Evolutionary conservation across 2,329 filamentous ascomycete species (phyloP).

Genomic region (Blastomyces percursus): DNA sequence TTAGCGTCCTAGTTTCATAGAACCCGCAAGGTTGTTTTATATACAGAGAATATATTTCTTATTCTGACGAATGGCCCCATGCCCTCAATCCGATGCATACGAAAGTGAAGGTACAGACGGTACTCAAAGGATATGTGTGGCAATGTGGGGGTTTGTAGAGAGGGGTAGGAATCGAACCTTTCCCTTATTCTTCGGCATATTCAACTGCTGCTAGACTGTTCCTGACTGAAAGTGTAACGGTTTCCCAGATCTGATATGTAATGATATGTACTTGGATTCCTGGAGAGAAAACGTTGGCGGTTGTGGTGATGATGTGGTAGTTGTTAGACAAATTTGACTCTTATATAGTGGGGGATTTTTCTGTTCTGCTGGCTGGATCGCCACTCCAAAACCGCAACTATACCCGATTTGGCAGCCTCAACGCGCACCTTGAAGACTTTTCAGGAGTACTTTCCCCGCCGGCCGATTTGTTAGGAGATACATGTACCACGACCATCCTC

Average conservation of each 20-base stretch:
- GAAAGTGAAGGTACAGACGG: neutral
- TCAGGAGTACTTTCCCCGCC: neutral
- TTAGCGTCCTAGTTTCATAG: constrained; percentile 19
- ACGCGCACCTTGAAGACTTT: neutral
- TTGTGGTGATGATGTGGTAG: neutral
- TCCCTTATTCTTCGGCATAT: constrained; percentile 99
- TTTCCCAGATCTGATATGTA: constrained; percentile 15
- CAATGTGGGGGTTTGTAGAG: constrained; percentile 16
- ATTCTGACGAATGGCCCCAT: neutral
- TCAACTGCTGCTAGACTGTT: constrained; percentile 22
- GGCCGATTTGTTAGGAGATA: neutral
- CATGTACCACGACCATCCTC: neutral
- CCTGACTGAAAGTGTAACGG: constrained; percentile 3
- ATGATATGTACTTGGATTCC: neutral
- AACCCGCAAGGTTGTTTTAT: neutral
- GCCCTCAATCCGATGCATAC: neutral
- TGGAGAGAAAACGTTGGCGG: neutral
- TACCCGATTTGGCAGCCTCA: constrained; percentile 7
- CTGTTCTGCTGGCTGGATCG: neutral
- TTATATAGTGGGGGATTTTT: constrained; percentile 14
- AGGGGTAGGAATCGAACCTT: constrained; percentile 55
- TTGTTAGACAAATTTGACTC: constrained; percentile 14
- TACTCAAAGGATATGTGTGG: constrained; percentile 8
- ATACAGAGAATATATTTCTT: neutral
- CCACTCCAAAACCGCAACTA: constrained; percentile 14